Conservation (phyloP, 495 filamentous ascomycete genomes). For the Evernia prunastri region DNA sequence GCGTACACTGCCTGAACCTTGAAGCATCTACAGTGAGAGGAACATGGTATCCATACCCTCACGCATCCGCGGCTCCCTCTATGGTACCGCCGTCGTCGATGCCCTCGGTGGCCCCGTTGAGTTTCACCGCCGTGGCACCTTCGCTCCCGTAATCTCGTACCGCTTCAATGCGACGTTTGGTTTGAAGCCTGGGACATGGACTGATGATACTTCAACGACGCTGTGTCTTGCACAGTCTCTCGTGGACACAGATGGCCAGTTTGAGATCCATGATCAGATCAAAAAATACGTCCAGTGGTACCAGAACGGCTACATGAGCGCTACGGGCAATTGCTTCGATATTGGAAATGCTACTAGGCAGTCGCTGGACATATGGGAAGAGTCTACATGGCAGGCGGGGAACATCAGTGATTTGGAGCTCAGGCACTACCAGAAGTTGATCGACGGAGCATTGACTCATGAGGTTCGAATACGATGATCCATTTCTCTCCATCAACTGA, state of each 20-base stretch:
- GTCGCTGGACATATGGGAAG: constrained; percentile 35
- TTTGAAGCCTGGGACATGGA: constrained; percentile 36
- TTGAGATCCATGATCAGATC: constrained; percentile 31
- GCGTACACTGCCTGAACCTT: neutral
- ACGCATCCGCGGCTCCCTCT: constrained; percentile 38
- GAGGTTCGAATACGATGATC: neutral
- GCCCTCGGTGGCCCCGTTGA: constrained; percentile 45
- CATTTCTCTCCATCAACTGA: constrained; percentile 3
- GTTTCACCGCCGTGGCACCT: constrained; percentile 35
- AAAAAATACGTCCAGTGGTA: constrained; percentile 38
- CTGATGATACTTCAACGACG: constrained; percentile 45
- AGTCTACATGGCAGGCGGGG: neutral
- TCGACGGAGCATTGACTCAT: constrained; percentile 16
- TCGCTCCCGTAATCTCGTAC: constrained; percentile 34
- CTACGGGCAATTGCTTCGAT: constrained; percentile 36
- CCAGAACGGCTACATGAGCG: constrained; percentile 35
- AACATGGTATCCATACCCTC: constrained; percentile 14
- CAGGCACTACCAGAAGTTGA: constrained; percentile 13
- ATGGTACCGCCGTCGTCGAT: constrained; percentile 41
- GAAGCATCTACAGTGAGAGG: neutral
- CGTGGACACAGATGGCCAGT: constrained; percentile 30
- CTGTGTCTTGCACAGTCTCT: constrained; percentile 41
- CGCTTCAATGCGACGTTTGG: constrained; percentile 26
- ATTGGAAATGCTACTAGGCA: constrained; percentile 35
- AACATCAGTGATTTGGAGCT: constrained; percentile 17